phyloP scores from a whole-genome alignment of 140 eudicot species.

The Senecio squalidus region DNA sequence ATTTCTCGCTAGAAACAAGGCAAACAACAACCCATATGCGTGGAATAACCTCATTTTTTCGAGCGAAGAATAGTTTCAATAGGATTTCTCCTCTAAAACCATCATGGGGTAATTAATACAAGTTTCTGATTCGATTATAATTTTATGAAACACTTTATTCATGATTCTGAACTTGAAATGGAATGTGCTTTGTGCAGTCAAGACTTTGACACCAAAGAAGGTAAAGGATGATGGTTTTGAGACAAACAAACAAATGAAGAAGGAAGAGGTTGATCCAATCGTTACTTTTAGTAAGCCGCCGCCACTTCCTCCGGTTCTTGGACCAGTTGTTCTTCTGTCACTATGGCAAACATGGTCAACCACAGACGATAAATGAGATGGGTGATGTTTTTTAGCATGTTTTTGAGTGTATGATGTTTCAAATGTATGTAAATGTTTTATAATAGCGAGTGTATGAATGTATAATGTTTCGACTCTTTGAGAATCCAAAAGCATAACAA shows the following conservation, averaged over 20 bases:
- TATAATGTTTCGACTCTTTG: too few relatives aligned
- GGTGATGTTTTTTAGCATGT: constrained; percentile 13
- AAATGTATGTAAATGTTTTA: too few relatives aligned
- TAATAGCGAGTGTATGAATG: too few relatives aligned
- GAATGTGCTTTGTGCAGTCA: constrained; percentile 31
- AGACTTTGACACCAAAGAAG: constrained; percentile 54
- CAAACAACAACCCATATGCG: constrained; percentile 32
- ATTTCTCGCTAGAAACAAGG: constrained; percentile 5
- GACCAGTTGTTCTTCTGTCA: constrained; percentile 62
- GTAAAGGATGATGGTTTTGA: constrained; percentile 36
- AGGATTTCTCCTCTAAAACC: constrained; percentile 23
- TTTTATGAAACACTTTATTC: neutral
- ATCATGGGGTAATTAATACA: constrained; percentile 56
- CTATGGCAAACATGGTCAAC: constrained; percentile 54
- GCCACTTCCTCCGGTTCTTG: constrained; percentile 64
- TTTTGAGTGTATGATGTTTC: too few relatives aligned
- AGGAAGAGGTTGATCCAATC: constrained; percentile 48
- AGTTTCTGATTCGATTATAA: neutral
- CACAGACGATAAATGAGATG: constrained; percentile 51
- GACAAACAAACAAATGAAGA: constrained; percentile 26
- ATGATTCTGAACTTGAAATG: neutral
- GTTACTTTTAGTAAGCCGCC: constrained; percentile 84
- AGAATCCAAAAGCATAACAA: too few relatives aligned
- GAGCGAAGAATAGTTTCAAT: constrained; percentile 18
- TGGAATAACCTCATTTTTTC: constrained; percentile 15